Base-by-base conservation (phyloP, 2,329 filamentous ascomycete genomes). In the Acrocalymma vagum region DNA sequence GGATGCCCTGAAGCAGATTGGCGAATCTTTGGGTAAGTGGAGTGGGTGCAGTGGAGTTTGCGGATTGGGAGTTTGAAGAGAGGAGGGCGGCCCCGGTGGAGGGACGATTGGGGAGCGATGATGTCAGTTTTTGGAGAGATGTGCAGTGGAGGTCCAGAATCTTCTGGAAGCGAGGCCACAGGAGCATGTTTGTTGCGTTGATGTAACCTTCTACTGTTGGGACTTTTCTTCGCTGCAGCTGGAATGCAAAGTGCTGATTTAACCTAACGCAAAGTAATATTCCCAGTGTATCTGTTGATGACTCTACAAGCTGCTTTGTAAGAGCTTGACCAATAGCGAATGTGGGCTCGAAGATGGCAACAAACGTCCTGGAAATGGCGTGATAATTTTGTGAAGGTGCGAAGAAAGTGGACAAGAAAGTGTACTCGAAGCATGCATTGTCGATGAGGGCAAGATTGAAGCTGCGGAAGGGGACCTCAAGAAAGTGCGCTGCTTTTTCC, bases 361-460 rank as follows among this genome's bases (percentile, higher is more conserved):
- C 79, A 63, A 96, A 96, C 56, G 89, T 90, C 32, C 86, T 86
- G 15, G 89, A 90, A 32, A 96, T 87, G 38, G 86, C 79, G 11
- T 90, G 79, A 59, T 88, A 89, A 7, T 85, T 86, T 21, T 90
- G 77, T 9, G 87, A 79, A 0, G 90, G 86, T 6, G 87, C 83
- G 74, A 99, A 97, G 74, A 96, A 96, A 11, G 88, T 82, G 1
- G 89, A 88, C 40, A 97, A 79, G 65, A 99, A 97, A 3, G 89
- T 91, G 71, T 97, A 99, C 69, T 99, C 95, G 22, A 92, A 88
- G 2, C 88, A 92, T 1, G 91, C 88, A 58, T 99, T 99, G 71
- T 99, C 94, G 49, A 96, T 81, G 14, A 99, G 78, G 0, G 94
- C 93, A 29, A 96, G 81, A 62, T 97, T 97, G 76, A 96, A 96